Evolutionary conservation across 371 early-diverging fungal genomes (phyloP).

Genomic region (Apophysomyces sp.): DNA sequence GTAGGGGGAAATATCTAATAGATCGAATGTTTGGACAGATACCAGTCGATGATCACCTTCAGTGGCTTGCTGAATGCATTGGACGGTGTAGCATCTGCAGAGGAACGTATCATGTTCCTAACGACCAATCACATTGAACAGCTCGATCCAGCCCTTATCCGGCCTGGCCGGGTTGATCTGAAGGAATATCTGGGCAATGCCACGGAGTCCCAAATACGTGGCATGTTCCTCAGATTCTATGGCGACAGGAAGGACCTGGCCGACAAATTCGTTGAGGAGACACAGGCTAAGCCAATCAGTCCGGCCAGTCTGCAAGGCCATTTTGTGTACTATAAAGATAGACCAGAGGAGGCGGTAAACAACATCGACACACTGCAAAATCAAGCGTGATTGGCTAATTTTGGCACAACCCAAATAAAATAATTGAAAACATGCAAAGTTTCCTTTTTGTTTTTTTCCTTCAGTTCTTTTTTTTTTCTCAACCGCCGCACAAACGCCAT

Average conservation of each 20-base stretch:
- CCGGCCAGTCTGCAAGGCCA: conserved; percentile 95
- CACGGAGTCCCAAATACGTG: conserved; percentile 69
- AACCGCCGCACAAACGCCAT: background rate
- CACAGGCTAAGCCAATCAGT: conserved; percentile 59
- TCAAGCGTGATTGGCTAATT: conserved; percentile 6
- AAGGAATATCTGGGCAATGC: conserved; percentile 91
- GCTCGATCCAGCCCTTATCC: conserved; percentile 96
- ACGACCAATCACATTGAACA: conserved; percentile 98
- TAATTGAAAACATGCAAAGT: no score
- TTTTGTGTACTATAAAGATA: conserved; percentile 87
- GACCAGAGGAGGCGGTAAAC: conserved; percentile 69
- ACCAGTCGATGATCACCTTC: conserved; percentile 97
- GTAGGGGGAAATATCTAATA: background rate
- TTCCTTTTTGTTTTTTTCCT: background rate
- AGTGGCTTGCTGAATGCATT: conserved; percentile 98
- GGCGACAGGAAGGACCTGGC: conserved; percentile 61
- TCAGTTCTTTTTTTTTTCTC: background rate
- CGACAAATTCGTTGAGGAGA: conserved; percentile 63
- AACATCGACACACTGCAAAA: conserved; percentile 38
- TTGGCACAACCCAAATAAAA: background rate
- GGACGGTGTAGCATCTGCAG: conserved; percentile 98
- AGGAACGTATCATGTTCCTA: conserved; percentile 98
- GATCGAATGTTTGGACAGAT: conserved; percentile 15
- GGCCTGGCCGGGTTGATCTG: conserved; percentile 98
- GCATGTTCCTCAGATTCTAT: conserved; percentile 92